Conservation (phyloP, 1,284 basidiomycete genomes). For the Wallemia mellicola region DNA sequence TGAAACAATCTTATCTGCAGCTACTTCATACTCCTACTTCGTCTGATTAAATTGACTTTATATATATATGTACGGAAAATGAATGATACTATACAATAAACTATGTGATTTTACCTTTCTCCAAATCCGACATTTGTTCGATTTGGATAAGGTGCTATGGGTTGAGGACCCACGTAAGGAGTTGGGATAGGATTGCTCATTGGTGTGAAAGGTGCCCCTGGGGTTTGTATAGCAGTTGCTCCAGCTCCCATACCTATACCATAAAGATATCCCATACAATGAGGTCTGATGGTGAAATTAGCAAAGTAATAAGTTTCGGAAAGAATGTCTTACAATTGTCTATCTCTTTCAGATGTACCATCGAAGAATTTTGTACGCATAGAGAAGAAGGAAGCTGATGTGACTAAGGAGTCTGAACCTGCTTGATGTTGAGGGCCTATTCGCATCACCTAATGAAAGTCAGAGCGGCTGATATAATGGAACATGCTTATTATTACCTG, state of each 20-base stretch:
- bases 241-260: background rate
- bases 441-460: conserved; percentile 33
- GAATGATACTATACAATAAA: too few relatives aligned
- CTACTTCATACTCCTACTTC: too few relatives aligned
- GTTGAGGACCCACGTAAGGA: background rate
- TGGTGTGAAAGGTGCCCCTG: background rate
- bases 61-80: too few relatives aligned
- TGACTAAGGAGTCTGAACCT: conserved; percentile 78
- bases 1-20: background rate
- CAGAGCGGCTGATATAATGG: conserved; percentile 1
- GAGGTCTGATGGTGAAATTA: background rate
- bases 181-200: conserved; percentile 1
- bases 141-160: background rate
- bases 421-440: conserved; percentile 86
- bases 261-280: background rate
- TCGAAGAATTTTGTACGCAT: conserved; percentile 75
- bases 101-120: background rate
- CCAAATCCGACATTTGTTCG: background rate
- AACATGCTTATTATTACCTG: conserved; percentile 24
- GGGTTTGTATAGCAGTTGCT: background rate
- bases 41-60: too few relatives aligned
- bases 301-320: background rate
- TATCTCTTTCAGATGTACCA: conserved; percentile 37
- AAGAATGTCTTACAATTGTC: background rate
- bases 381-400: conserved; percentile 80